These are phyloP conservation scores for Eutrema yunnanense DNA, from an alignment of 345 rosid genomes.

Conservation along the genomic window DNA sequence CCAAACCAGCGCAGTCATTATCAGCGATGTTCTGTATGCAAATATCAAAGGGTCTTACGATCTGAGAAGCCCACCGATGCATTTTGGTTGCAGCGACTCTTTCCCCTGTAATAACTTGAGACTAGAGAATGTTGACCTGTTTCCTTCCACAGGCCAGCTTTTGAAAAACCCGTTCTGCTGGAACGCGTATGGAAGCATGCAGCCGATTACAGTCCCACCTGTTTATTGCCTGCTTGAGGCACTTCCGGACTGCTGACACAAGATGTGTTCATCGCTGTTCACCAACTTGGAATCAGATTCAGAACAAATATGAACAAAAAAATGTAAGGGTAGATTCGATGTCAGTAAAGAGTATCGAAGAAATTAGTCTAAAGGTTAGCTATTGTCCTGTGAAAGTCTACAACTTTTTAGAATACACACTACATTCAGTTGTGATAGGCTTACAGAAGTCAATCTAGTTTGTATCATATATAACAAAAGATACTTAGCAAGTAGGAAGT, in stretches of 20 bases:
- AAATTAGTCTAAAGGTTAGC: neutral
- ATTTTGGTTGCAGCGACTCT: slow-evolving; percentile 74
- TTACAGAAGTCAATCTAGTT: neutral
- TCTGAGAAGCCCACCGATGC: slow-evolving; percentile 62
- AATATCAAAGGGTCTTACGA: slow-evolving; percentile 75
- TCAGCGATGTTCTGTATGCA: slow-evolving; percentile 51
- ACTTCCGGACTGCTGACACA: slow-evolving; percentile 17
- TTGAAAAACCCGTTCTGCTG: slow-evolving; percentile 57
- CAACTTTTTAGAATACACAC: neutral
- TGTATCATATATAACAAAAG: slow-evolving; percentile 1
- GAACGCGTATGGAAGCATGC: slow-evolving; percentile 67
- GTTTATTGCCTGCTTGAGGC: slow-evolving; percentile 49
- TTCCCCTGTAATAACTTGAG: slow-evolving; percentile 70
- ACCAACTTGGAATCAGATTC: neutral
- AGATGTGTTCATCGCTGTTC: slow-evolving; percentile 6
- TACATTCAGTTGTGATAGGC: neutral
- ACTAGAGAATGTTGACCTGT: slow-evolving; percentile 52
- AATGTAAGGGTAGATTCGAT: slow-evolving; percentile 1
- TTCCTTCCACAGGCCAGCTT: slow-evolving; percentile 47
- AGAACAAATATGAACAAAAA: neutral
- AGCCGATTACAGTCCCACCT: slow-evolving; percentile 45
- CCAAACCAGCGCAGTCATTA: slow-evolving; percentile 59
- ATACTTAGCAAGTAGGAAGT: neutral
- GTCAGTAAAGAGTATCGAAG: neutral
- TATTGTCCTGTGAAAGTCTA: neutral